phyloP scores from a whole-genome alignment of 176 grass and related monocot genomes.

The Hyparrhenia diplandra region DNA sequence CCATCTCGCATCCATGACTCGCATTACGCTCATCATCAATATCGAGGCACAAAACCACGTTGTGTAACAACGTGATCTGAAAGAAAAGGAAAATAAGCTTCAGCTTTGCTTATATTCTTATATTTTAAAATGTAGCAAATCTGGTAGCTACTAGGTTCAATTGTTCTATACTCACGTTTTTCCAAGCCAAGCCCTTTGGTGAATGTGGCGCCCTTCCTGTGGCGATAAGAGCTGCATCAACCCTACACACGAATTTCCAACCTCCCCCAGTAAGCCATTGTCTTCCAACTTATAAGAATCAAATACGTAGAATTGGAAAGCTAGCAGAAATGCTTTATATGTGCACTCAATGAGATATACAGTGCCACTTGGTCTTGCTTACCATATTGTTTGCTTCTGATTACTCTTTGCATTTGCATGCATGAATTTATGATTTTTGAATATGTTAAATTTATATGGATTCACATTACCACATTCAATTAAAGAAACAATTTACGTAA shows the following conservation, averaged over 20 bases:
- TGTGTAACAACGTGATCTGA: conserved; percentile 83
- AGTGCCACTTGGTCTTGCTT: background rate
- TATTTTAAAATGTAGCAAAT: background rate
- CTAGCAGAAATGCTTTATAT: background rate
- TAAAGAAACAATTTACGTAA: background rate
- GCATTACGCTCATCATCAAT: conserved; percentile 95
- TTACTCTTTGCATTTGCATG: background rate
- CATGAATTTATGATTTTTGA: background rate
- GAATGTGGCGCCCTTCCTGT: conserved; percentile 95
- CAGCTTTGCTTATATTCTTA: background rate
- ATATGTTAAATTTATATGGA: background rate
- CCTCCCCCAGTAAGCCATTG: background rate
- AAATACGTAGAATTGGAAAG: background rate
- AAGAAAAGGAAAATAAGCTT: conserved; percentile 30
- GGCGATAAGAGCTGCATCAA: conserved; percentile 95
- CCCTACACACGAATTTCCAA: conserved; percentile 37
- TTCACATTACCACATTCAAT: background rate
- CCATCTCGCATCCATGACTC: conserved; percentile 74
- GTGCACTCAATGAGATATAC: background rate
- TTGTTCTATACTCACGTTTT: conserved; percentile 63
- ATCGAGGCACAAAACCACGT: conserved; percentile 89
- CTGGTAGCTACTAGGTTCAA: background rate
- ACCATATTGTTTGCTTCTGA: background rate
- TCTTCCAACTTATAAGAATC: background rate
- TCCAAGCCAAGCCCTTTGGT: conserved; percentile 97